phyloP scores from a whole-genome alignment of 225 moss, liverwort and hornwort genomes.

The Rhytidiadelphus loreus region DNA sequence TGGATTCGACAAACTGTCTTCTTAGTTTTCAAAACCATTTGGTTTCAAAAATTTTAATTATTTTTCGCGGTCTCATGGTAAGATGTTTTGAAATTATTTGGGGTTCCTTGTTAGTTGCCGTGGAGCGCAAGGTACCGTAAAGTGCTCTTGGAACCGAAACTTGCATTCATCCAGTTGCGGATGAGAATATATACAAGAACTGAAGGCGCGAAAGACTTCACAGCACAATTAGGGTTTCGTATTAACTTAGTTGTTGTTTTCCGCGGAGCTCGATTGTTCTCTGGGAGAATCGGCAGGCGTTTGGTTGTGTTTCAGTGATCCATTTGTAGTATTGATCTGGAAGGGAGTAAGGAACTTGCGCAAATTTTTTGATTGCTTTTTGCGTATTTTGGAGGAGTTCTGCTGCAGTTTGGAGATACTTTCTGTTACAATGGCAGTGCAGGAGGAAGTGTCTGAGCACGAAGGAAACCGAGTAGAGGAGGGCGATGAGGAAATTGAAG shows the following conservation, averaged over 20 bases:
- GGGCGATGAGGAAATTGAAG: slow-evolving; percentile 12
- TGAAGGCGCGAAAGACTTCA: not conserved
- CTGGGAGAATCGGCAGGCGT: not conserved
- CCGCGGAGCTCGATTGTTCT: not conserved
- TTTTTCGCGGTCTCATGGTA: too few relatives aligned
- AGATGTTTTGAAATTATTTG: too few relatives aligned
- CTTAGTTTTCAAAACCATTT: too few relatives aligned
- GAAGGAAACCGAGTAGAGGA: slow-evolving; percentile 6
- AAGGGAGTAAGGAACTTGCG: not conserved
- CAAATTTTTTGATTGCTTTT: not conserved
- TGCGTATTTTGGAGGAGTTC: not conserved
- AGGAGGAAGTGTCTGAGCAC: slow-evolving; percentile 14
- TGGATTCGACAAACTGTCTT: too few relatives aligned
- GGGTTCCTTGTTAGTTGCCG: not conserved
- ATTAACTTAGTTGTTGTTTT: not conserved
- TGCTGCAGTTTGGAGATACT: not conserved
- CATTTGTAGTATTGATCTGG: not conserved
- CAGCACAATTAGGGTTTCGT: not conserved
- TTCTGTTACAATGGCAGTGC: slow-evolving; percentile 6
- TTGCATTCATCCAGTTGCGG: not conserved
- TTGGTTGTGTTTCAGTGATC: not conserved
- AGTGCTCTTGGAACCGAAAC: not conserved
- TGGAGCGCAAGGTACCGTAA: not conserved
- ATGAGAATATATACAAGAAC: not conserved
- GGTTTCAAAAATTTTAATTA: too few relatives aligned